Evolutionary conservation across 225 moss, liverwort and hornwort species (phyloP).

Genomic region (Thuidium tamariscinum): DNA sequence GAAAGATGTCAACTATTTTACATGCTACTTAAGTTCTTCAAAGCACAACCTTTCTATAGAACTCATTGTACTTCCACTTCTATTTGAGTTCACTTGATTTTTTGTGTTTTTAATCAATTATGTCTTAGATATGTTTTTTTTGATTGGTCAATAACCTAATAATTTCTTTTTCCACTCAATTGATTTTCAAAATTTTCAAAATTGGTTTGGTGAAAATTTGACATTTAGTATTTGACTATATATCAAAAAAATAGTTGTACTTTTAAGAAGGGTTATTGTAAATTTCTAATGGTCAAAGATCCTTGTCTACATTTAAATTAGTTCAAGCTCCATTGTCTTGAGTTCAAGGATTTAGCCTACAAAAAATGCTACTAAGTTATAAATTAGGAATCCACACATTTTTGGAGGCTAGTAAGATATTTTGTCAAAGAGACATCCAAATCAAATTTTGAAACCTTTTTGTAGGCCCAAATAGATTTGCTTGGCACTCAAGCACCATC

Average conservation of each 20-base stretch:
- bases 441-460: background rate
- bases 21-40: too few species aligned
- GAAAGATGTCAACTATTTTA: too few species aligned
- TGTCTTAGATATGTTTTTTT: background rate
- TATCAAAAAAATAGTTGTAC: background rate
- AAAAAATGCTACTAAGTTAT: background rate
- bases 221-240: background rate
- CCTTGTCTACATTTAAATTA: background rate
- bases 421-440: background rate
- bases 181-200: background rate
- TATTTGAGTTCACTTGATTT: background rate
- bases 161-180: background rate
- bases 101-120: background rate
- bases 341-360: accelerated
- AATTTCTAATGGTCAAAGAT: background rate
- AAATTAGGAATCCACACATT: accelerated
- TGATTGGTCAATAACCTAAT: background rate
- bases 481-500: background rate
- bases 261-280: background rate
- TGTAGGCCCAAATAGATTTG: accelerated
- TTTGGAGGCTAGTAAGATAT: background rate
- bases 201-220: background rate
- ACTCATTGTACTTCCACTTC: background rate
- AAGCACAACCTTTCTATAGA: background rate
- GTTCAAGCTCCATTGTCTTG: accelerated